A percentile compares a stretch with the other conserved stretches of the same genome.
Conservation (phyloP, 192 early-diverging fungal genomes). For the Rhizoclosmatium globosum region DNA sequence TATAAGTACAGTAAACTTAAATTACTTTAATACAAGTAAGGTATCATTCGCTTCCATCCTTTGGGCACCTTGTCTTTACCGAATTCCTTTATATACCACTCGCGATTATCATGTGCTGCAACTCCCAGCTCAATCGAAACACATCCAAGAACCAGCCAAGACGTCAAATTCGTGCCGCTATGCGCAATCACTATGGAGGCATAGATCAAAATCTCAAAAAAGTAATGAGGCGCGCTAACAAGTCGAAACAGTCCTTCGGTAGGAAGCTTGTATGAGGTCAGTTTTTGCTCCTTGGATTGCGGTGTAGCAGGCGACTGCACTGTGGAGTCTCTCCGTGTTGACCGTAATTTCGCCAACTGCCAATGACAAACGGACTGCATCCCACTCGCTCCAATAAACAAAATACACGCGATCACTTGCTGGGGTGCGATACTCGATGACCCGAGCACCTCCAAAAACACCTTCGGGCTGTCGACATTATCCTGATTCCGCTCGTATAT, state of each 20-base stretch:
- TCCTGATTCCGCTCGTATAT: no score
- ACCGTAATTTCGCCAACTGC: background rate
- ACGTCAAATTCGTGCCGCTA: background rate
- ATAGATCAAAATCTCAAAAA: background rate
- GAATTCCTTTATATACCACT: background rate
- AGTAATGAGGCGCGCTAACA: background rate
- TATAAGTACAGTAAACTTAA: no score
- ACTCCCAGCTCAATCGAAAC: background rate
- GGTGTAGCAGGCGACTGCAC: no score
- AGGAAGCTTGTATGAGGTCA: background rate
- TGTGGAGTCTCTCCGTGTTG: no score
- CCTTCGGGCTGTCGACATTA: no score
- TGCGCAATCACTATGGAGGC: background rate
- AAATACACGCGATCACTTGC: background rate
- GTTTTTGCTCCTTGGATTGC: no score
- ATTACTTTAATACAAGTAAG: background rate
- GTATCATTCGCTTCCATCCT: background rate
- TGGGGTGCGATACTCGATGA: no score
- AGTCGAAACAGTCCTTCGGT: background rate
- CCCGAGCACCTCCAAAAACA: no score
- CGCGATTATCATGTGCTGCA: background rate
- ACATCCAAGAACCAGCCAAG: background rate
- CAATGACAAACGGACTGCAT: background rate
- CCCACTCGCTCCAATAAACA: background rate
- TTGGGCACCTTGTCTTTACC: background rate